A percentile compares a stretch with the other conserved stretches of the same genome.
These are phyloP conservation scores for Monilinia vaccinii-corymbosi DNA, from an alignment of 2,329 filamentous ascomycete species.

Conservation along the genomic window DNA sequence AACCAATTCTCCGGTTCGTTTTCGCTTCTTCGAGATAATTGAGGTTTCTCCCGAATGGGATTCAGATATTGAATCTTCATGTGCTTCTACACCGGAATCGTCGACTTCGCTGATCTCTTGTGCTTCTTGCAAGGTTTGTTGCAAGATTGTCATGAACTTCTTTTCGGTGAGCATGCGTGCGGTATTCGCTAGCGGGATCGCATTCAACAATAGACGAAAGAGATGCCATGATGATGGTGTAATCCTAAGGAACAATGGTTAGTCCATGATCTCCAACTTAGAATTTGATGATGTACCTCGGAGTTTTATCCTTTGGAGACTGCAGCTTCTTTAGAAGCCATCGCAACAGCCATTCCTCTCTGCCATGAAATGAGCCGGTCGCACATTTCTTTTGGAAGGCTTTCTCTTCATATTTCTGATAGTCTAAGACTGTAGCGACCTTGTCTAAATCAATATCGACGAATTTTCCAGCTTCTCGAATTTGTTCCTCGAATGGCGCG, in stretches of 20 bases:
- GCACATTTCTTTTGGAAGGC: conserved; percentile 1
- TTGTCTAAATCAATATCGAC: conserved; percentile 24
- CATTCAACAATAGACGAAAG: conserved; percentile 48
- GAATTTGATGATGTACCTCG: conserved; percentile 19
- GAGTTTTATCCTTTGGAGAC: conserved; percentile 29
- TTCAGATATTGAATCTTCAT: conserved; percentile 2
- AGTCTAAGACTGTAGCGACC: conserved; percentile 10
- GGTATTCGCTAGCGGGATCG: conserved; percentile 60
- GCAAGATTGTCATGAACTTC: conserved; percentile 57
- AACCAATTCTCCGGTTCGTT: conserved; percentile 23
- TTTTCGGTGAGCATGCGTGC: conserved; percentile 64
- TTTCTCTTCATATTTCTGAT: background rate
- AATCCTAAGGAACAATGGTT: conserved; percentile 11
- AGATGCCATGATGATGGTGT: conserved; percentile 45
- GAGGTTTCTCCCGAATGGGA: conserved; percentile 21
- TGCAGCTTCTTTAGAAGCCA: conserved; percentile 56
- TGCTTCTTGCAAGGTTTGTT: conserved; percentile 54
- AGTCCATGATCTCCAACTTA: background rate
- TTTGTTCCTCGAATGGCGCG: conserved; percentile 30
- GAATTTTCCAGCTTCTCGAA: conserved; percentile 29
- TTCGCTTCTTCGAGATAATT: conserved; percentile 31
- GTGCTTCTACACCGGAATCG: conserved; percentile 13
- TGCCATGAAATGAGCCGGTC: conserved; percentile 27
- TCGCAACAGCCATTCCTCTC: conserved; percentile 57
- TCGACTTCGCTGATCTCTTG: conserved; percentile 27